Evolutionary conservation across 352 stramenopile species (phyloP), one percentile per base, ranked within the genome.

Genomic region (Phytophthora multivora): DNA sequence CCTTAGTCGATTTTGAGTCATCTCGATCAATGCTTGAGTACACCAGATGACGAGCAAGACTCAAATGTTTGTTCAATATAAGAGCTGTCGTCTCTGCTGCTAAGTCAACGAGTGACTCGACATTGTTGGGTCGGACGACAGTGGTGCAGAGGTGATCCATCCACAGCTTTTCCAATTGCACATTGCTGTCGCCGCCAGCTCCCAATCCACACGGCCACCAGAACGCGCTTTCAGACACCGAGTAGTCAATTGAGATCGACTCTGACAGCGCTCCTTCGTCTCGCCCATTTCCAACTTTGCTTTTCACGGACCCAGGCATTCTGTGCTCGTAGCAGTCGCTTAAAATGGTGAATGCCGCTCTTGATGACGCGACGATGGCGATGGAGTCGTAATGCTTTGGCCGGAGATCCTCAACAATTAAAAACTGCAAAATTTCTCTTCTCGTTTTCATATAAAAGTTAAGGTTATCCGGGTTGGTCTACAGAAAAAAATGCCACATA

Each of bases 11-110:
- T 53, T 48, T 33, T 1, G 41, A 45, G 10, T 70, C 39, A 38
- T 63, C 52, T 15, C 26, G 40, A 40, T 71, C 59, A 39, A 91
- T 69, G 25, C 42, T 61, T 13, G 69, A 75, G 54, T 89, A 95
- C 2, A 90, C 66, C 6, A 80, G 59, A 51, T 92, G 79, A 26
- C 85, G 80, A 26, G 83, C 84, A 21, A 96, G 65, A 16, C 89
- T 80, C 40, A 96, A 62, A 39, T 96, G 88, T 59, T 95, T 96
- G 35, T 73, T 78, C 7, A 96, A 52, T 41, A 96, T 70, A 2
- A 84, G 84, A 4, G 85, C 69, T n/a, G 78, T 88, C 5, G 83
- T 93, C 16, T 80, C 73, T 11, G 86, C 86, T 36, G 85, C 88
- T 38, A 91, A 77, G 45, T 96, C 85, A 9, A 96, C 74, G 0